Percentiles rank a stretch among this genome's conserved stretches.
phyloP scores from a whole-genome alignment of 805 yeast species.

The Metschnikowia cerradonensis region DNA sequence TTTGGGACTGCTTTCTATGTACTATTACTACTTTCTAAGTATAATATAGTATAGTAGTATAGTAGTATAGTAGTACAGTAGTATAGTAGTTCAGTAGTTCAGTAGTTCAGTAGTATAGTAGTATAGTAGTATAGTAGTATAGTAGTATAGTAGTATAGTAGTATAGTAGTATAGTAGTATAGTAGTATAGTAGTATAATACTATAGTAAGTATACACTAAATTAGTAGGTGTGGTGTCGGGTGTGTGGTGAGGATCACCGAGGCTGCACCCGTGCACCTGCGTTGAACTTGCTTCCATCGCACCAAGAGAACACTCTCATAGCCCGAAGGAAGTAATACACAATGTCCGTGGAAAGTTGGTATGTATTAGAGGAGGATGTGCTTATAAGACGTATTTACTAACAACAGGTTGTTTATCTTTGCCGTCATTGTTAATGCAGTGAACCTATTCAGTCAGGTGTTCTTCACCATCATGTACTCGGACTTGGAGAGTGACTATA shows the following conservation, averaged over 20 bases:
- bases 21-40: too few relatives aligned
- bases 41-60: too few relatives aligned
- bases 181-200: too few relatives aligned
- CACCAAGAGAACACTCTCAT: background rate
- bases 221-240: background rate
- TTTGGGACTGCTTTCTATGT: too few relatives aligned
- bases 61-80: too few relatives aligned
- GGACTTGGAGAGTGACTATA: conserved; percentile 93
- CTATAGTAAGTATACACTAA: background rate
- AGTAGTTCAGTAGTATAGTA: too few relatives aligned
- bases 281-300: conserved; percentile 5
- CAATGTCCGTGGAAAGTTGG: conserved; percentile 29
- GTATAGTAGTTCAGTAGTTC: too few relatives aligned
- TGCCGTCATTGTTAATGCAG: conserved; percentile 81
- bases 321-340: background rate
- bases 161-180: too few relatives aligned
- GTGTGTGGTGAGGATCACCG: background rate
- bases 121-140: too few relatives aligned
- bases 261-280: conserved; percentile 1
- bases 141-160: too few relatives aligned
- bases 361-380: conserved; percentile 12
- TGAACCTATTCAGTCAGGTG: conserved; percentile 86
- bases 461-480: conserved; percentile 94
- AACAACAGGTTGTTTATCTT: conserved; percentile 55
- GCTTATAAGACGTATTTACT: conserved; percentile 1